phyloP scores from a whole-genome alignment of 768 basidiomycete genomes.

The Calvatia gigantea region DNA sequence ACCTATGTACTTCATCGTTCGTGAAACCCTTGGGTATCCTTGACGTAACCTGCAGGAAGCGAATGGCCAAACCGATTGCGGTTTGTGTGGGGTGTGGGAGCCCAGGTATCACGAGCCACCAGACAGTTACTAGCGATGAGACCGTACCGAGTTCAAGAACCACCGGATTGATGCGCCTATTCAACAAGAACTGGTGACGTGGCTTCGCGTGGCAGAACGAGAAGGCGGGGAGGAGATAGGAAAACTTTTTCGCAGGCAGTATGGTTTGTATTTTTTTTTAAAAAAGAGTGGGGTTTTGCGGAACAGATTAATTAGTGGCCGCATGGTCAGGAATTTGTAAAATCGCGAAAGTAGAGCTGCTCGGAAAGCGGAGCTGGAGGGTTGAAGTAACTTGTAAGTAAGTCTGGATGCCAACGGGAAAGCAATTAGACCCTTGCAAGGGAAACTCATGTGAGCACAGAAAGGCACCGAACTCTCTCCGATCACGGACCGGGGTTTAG shows the following conservation, averaged over 20 bases:
- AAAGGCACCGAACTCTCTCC: slow-evolving; percentile 1
- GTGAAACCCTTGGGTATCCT: no score
- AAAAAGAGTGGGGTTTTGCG: no score
- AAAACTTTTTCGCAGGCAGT: not conserved
- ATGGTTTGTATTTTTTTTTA: no score
- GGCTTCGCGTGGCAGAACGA: slow-evolving; percentile 3
- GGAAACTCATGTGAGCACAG: not conserved
- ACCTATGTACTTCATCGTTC: no score
- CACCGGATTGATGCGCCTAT: not conserved
- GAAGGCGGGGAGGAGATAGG: not conserved
- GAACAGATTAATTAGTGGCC: no score
- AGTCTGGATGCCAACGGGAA: not conserved
- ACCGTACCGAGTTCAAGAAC: not conserved
- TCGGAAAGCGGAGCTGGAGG: not conserved
- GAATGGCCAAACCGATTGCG: no score
- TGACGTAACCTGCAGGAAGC: no score
- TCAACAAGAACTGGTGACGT: not conserved
- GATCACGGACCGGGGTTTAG: slow-evolving; percentile 5
- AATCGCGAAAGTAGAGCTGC: no score
- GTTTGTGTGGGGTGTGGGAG: no score
- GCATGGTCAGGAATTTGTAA: no score
- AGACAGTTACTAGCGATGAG: not conserved
- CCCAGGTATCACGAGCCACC: not conserved
- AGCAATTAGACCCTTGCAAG: not conserved
- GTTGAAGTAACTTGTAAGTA: not conserved